Conservation (phyloP, 306 rosid species). For the Vigna reflexopilosa region DNA sequence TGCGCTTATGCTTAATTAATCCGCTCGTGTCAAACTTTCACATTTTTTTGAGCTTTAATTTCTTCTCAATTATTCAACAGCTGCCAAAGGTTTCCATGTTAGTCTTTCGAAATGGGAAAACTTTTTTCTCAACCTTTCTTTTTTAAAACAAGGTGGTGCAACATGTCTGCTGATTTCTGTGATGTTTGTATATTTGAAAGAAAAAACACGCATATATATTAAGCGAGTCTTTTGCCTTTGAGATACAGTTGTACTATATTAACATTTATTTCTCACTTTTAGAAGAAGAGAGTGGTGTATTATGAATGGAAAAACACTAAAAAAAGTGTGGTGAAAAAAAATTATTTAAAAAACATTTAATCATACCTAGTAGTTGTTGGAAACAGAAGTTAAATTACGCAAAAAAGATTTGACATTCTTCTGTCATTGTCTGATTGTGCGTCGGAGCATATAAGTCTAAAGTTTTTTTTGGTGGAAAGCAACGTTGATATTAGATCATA, state of each 20-base stretch:
- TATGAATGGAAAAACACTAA: background rate
- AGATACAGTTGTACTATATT: background rate
- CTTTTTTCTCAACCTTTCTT: background rate
- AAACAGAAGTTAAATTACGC: background rate
- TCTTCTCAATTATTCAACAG: background rate
- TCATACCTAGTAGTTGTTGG: background rate
- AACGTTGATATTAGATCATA: background rate
- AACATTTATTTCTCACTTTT: background rate
- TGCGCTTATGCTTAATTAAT: no score
- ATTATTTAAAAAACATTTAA: background rate
- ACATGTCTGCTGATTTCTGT: background rate
- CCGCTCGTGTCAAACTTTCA: background rate
- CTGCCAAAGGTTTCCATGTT: background rate
- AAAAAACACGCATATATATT: background rate
- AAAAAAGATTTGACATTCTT: conserved; percentile 2
- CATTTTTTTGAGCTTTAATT: background rate
- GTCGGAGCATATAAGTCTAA: conserved; percentile 31
- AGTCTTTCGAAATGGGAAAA: background rate
- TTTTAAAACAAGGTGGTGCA: background rate
- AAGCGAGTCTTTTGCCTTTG: background rate
- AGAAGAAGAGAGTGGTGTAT: background rate
- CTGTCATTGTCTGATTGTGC: conserved; percentile 3
- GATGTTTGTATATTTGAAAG: background rate
- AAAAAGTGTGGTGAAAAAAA: background rate
- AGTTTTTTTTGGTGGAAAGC: conserved; percentile 10